Evolutionary conservation across 2,329 filamentous ascomycete genomes (phyloP), one percentile per base, ranked within the genome.

Genomic region (Bertia moriformis): DNA sequence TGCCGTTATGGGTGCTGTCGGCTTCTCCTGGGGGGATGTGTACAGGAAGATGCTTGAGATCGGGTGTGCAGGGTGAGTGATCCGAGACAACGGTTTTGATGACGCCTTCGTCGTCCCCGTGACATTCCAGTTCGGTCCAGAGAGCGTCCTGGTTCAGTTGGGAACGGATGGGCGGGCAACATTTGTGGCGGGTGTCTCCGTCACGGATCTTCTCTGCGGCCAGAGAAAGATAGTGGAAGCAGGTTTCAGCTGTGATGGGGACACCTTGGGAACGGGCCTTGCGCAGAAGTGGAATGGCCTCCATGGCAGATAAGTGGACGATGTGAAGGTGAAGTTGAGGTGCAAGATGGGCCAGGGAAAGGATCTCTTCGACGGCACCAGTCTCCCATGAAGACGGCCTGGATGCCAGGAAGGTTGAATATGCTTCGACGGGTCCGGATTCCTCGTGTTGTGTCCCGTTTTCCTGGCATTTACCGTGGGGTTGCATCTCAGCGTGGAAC

Each of bases 401-500:
- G 2, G 79, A 83, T 42, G 73, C 69, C 4, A 84, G 65, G 62
- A 84, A 84, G 3, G 79, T 83, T 17, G 69, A 68, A 57, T 84
- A 84, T 19, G 67, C 59, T 37, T 75, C 71, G 14, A 78, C 55
- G 2, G 73, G 66, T 1, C 77, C 77, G 17, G 64, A 62, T n/a
- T 75, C 74, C 2, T 63, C 62, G 13, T 71, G 55, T 5, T 74
- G 71, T 24, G 74, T 69, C 14, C 63, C 57, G 1, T 72, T 73
- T 38, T 56, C 58, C 47, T 78, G 73, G 13, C 75, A 67, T 38
- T 71, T 67, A 52, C 80, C 75, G 2, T 77, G 76, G 3, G 78
- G 78, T 12, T 80, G 71, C 77, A 83, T 83, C 52, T 84, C 79
- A 13, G 79, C 79, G 49, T 84, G 79, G 59, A 84, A 84, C 78